Base-by-base conservation (phyloP, 2,329 filamentous ascomycete genomes). In the Cladosporium cucumerinum region DNA sequence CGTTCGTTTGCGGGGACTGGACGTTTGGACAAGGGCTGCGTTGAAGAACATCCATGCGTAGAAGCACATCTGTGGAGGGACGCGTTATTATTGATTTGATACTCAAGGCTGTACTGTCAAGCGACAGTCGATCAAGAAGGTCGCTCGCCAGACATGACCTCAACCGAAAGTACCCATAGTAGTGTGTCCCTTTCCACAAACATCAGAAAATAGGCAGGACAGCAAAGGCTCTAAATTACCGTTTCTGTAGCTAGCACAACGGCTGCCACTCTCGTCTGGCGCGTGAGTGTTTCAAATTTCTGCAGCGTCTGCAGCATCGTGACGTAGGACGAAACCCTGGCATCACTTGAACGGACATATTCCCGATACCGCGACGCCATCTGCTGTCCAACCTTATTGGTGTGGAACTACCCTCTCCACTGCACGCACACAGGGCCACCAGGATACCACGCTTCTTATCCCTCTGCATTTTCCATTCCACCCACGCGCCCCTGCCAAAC, bases 301-400 rank as follows among this genome's bases (percentile, higher is more conserved):
- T 59, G 57, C 57, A 46, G 39, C 39, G 34, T 59, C 57, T 59
- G 57, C 57, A 46, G 39, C 39, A 49, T 59, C 25, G n/a, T 59
- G 57, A 59, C 57, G 57, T 59, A 59, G 28, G 21, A 52, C 48
- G 54, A 57, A 28, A 34, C 32, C 54, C 39, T 46, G 39, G 39
- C 5, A 21, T 46, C 23, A 46, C 39, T 46, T 12, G 39, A 21
- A 21, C 39, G 51, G 26, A 32, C 26, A 11, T n/a, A 18, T 32
- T 30, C 26, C 51, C 51, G 57, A n/a, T 21, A 18, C 57, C 57
- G 36, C 36, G 26, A 39, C 18, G 32, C 32, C 39, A 26, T n/a
- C 57, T 48, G 25, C 57, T 46, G 36, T 30, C 23, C 12, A 10
- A 26, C 25, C 57, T 25, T 39, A 59, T 59, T 59, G 57, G 57